These are phyloP conservation scores for Avena insularis DNA, from an alignment of 176 grass and related monocot genomes.

Conservation along the genomic window DNA sequence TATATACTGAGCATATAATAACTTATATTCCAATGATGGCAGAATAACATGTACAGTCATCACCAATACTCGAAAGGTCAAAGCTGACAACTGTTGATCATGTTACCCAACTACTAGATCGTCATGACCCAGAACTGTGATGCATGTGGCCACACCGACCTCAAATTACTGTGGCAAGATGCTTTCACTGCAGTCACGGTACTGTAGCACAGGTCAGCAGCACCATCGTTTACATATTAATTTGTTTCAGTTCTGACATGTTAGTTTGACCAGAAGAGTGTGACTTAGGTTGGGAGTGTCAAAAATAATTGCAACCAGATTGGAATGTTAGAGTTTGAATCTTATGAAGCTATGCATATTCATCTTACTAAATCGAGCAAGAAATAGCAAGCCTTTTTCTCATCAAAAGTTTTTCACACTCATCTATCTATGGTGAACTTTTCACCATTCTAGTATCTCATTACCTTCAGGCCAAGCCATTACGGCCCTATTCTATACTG, in stretches of 20 bases:
- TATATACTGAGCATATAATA: background rate
- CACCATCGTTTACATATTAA: background rate
- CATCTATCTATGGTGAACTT: background rate
- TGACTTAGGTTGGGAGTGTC: background rate
- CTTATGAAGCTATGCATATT: background rate
- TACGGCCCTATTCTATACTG: background rate
- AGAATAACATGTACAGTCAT: slow-evolving; percentile 4
- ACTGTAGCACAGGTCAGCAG: background rate
- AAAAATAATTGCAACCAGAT: background rate
- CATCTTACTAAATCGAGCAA: background rate
- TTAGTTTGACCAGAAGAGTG: background rate
- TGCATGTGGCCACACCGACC: background rate
- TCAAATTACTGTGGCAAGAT: background rate
- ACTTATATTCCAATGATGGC: background rate
- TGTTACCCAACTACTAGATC: background rate
- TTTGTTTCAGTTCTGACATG: slow-evolving; percentile 12
- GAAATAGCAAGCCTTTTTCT: background rate
- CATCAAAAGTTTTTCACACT: background rate
- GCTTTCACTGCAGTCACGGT: background rate
- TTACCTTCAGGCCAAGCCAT: background rate
- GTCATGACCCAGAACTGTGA: background rate
- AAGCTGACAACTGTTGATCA: slow-evolving; percentile 1
- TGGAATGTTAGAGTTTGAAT: slow-evolving; percentile 11
- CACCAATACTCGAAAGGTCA: background rate
- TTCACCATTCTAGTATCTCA: background rate